Evolutionary conservation across 768 basidiomycete species (phyloP).

Genomic region (Lanmaoa pseudosensibilis): DNA sequence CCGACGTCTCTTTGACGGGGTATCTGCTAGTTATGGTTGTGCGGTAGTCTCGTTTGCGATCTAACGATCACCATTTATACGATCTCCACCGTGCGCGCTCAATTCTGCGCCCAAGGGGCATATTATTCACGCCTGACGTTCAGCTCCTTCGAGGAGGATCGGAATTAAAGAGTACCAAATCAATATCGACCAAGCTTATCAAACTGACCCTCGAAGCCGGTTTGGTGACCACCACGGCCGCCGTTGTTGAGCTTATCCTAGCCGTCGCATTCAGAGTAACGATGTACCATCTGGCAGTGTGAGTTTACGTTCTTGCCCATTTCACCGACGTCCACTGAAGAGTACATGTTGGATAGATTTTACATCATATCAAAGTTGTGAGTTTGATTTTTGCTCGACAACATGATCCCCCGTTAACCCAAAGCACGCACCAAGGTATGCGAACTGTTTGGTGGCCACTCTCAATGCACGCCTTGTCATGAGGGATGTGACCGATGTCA

Average conservation of each 20-base stretch:
- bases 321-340: neutral
- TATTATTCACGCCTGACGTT: neutral
- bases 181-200: neutral
- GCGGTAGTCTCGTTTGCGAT: neutral
- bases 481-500: neutral
- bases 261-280: neutral
- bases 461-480: neutral
- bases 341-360: neutral
- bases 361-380: neutral
- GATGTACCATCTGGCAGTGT: neutral
- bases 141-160: neutral
- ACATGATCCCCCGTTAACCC: neutral
- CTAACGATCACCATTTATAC: neutral
- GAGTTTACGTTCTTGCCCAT: neutral
- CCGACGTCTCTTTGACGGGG: neutral
- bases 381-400: neutral
- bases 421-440: neutral
- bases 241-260: neutral
- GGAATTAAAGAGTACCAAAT: neutral
- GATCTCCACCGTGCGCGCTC: neutral
- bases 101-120: no score
- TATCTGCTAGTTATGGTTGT: neutral
- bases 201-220: neutral
- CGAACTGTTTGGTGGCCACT: neutral
- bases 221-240: neutral